Evolutionary conservation across 139 green algal genomes (phyloP).

Genomic region (Chlamydomonas sphaeroides): DNA sequence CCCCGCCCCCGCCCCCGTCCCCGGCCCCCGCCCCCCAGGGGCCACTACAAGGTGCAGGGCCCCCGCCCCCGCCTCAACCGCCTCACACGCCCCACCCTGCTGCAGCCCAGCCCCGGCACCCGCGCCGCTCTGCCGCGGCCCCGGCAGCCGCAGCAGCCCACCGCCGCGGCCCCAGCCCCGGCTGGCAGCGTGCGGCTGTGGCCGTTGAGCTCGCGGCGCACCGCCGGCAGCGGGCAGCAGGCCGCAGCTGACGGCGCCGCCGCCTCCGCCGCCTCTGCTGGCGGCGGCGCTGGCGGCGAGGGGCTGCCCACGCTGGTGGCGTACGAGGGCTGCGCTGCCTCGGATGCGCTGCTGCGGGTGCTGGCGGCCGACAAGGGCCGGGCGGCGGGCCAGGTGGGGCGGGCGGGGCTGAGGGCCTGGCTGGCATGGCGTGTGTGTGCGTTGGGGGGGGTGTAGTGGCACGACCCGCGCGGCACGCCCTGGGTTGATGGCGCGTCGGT

Average conservation of each 20-base stretch:
- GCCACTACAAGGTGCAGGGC: constrained; percentile 7
- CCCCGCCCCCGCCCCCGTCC: no score
- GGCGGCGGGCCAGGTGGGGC: neutral
- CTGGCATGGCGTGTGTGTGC: neutral
- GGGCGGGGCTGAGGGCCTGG: neutral
- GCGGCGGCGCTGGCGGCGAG: neutral
- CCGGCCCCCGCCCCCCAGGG: no score
- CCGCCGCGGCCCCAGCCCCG: no score
- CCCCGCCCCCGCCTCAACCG: neutral
- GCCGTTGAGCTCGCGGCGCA: no score
- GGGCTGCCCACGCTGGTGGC: neutral
- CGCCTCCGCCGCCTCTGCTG: neutral
- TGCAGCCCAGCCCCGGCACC: neutral
- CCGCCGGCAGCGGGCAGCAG: neutral
- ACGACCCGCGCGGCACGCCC: no score
- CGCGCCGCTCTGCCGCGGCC: neutral
- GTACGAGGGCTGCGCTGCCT: neutral
- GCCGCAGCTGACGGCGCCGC: neutral
- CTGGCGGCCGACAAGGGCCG: neutral
- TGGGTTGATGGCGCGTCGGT: no score
- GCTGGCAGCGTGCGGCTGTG: no score
- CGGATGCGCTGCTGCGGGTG: neutral
- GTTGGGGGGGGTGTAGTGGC: neutral
- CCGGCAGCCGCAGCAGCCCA: neutral
- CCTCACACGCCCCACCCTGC: constrained; percentile 1